Evolutionary conservation across 805 yeast species (phyloP), one percentile per base, ranked within the genome.

Genomic region (Candida vaughaniae): DNA sequence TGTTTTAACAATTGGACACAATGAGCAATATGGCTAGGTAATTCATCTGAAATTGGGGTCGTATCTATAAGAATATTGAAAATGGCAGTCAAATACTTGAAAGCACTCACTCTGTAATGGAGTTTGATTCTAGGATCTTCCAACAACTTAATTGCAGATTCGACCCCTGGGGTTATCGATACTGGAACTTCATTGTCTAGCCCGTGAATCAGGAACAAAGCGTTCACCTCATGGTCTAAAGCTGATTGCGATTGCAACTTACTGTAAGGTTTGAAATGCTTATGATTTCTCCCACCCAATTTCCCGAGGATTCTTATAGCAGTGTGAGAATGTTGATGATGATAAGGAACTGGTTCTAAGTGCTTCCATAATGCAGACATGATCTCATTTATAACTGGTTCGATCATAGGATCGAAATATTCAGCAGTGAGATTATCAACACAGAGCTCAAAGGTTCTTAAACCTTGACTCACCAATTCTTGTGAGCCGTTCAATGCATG

Each of bases 351-450:
- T 1, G 99, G 99, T 51, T 81, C 81, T 47, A 93, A 62, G 49
- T 91, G 93, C 44, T 78, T 82, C 91, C 96, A 93, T 22, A 93
- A 68, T 0, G 97, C 95, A 25, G 83, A 81, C 87, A 90, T 85
- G 1, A 95, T 89, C 49, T 93, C 97, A 42, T 86, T 95, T 36
- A 91, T 81, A 2, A 90, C 97, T 0, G 99, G 98, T 53, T 90
- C 97, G 42, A 93, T 81, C 55, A 93, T 90, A 2, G 99, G 98
- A 52, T 93, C 99, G 59, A 93, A 89, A 58, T 90, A 93, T 47
- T 90, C 95, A 0, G 98, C 95, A 0, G 98, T 95, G 43, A 93
- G 62, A 52, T 95, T 93, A 53, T 93, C 99, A 16, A 93, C 96
- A 56, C 99, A 93, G 5, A 93, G 71, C 55, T 93, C 99, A 40